Evolutionary conservation across 148 eudicot genomes (phyloP), one percentile per base, ranked within the genome.

Genomic region (Gaultheria prostrata): DNA sequence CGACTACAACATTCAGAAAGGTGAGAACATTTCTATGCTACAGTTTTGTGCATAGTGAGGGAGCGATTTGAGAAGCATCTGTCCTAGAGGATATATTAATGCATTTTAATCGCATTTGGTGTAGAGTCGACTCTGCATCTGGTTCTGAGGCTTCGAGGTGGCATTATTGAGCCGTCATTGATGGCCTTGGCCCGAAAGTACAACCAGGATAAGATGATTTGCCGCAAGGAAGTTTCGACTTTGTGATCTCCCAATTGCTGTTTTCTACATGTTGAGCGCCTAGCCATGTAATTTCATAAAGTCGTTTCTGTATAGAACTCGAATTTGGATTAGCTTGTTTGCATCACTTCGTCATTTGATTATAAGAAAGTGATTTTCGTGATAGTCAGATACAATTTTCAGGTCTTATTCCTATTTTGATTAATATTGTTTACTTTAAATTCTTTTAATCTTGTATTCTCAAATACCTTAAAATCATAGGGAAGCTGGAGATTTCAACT

Each of bases 71-170:
- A n/a, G n/a, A 8, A 35, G 11, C 46, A 15, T 35, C 30, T 49
- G 53, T 26, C 4, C 30, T 28, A n/a, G n/a, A n/a, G 30, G 43
- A 50, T 39, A 6, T 48, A n/a, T 80, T 21, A 61, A 39, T 59
- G 18, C 28, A 53, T 50, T 54, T 53, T 56, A 3, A 53, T 46
- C 39, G 75, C 21, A 35, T 20, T 15, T 26, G 74, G 30, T 85
- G 56, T 21, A 80, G 86, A 85, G 63, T 85, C 83, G 8, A 85
- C 86, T 13, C 80, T 85, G 73, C 86, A 85, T 85, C 80, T 85
- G 83, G 86, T 85, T 51, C 74, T 85, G 65, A 80, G 86, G 83
- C 83, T 85, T 80, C 86, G 86, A 30, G 86, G 86, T 46, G 86
- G 83, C 61, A 85, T 85, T 54, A 85, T 85, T 85, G 86, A 80